These are phyloP conservation scores for Tuber melanosporum DNA, from an alignment of 495 filamentous ascomycete species.

Conservation along the genomic window DNA sequence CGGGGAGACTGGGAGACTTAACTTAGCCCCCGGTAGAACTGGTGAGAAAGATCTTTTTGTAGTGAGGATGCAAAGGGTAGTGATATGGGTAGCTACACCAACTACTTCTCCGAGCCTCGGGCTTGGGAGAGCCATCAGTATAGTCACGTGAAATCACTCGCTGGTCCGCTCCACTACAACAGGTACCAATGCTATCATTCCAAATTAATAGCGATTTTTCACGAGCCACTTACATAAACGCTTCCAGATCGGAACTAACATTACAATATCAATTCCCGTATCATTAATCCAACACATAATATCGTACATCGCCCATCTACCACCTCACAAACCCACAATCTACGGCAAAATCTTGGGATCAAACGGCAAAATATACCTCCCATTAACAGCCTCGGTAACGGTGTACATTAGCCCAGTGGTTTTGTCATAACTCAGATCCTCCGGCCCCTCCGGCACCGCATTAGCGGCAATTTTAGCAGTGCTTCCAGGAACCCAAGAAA, in stretches of 20 bases:
- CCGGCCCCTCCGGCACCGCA: slow-evolving; percentile 19
- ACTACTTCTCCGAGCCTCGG: background rate
- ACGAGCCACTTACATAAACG: background rate
- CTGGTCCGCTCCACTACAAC: background rate
- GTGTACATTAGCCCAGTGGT: slow-evolving; percentile 23
- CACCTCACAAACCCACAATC: background rate
- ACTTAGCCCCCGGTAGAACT: background rate
- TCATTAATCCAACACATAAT: background rate
- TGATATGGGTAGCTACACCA: background rate
- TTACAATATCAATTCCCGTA: background rate
- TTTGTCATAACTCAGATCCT: slow-evolving; percentile 38
- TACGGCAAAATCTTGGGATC: background rate
- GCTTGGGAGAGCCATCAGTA: background rate
- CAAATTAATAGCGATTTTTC: background rate
- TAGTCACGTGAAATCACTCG: background rate
- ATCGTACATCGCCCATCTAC: background rate
- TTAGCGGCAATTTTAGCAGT: background rate
- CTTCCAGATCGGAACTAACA: background rate
- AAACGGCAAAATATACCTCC: slow-evolving; percentile 18
- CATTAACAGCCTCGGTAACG: slow-evolving; percentile 23
- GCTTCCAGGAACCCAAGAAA: slow-evolving; percentile 18
- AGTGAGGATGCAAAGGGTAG: background rate
- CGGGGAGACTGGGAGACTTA: background rate
- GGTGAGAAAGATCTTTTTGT: background rate
- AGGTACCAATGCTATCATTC: background rate